Percentiles rank a stretch among this genome's conserved stretches.
Conservation (phyloP, 2,329 filamentous ascomycete species). For the Alternaria longipes region DNA sequence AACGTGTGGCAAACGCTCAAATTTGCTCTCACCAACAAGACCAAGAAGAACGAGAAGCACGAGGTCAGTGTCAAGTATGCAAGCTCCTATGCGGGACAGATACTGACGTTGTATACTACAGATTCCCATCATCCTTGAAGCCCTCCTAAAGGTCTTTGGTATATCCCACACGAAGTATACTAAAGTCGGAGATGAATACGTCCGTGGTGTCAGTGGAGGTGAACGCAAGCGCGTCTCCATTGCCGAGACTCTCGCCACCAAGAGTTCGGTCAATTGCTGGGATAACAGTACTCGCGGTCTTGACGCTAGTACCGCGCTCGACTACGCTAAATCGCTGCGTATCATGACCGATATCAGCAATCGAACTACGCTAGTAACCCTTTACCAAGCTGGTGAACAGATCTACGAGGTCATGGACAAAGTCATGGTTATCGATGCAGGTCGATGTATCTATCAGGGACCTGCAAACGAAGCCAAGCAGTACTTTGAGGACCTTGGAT, state of each 20-base stretch:
- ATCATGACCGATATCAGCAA: conserved; percentile 82
- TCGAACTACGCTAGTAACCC: conserved; percentile 73
- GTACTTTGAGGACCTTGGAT: conserved; percentile 74
- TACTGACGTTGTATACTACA: conserved; percentile 1
- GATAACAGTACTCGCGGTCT: conserved; percentile 84
- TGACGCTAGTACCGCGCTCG: conserved; percentile 79
- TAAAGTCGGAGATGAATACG: conserved; percentile 75
- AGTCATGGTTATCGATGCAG: conserved; percentile 78
- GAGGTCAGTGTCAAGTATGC: conserved; percentile 44
- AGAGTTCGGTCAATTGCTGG: conserved; percentile 75
- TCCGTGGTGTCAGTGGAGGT: conserved; percentile 79
- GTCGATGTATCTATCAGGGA: conserved; percentile 74
- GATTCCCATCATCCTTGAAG: conserved; percentile 74
- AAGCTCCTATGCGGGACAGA: background rate
- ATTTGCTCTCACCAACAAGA: conserved; percentile 80
- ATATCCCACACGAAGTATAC: conserved; percentile 80
- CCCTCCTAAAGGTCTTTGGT: conserved; percentile 79
- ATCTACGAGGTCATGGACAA: conserved; percentile 82
- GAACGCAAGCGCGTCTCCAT: conserved; percentile 80
- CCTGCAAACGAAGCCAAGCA: conserved; percentile 67
- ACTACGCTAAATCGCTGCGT: conserved; percentile 79
- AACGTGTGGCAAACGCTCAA: conserved; percentile 81
- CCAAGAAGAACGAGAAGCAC: conserved; percentile 69
- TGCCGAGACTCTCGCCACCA: conserved; percentile 76
- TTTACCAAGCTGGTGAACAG: conserved; percentile 76